phyloP scores from a whole-genome alignment of 768 basidiomycete genomes.

The Mycena rosella region DNA sequence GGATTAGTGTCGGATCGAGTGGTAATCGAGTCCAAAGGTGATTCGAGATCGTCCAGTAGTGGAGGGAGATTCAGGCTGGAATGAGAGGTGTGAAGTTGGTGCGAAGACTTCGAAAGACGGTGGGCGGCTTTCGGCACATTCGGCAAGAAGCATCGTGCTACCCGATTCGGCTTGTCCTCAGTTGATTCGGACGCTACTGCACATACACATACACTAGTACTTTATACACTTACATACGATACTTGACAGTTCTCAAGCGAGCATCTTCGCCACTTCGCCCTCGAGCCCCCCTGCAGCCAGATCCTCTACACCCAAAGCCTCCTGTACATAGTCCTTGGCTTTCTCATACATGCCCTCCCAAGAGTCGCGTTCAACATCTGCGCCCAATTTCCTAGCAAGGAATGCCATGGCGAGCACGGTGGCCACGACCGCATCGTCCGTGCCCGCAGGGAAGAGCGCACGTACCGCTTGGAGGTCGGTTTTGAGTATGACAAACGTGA shows the following conservation, averaged over 20 bases:
- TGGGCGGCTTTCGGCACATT: no score
- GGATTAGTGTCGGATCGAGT: no score
- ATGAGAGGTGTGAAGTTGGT: no score
- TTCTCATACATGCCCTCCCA: constrained; percentile 37
- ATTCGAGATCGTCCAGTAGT: no score
- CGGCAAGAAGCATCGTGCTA: no score
- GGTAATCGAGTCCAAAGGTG: no score
- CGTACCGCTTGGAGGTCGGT: constrained; percentile 1
- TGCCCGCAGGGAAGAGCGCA: constrained; percentile 13
- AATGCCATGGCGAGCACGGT: constrained; percentile 34
- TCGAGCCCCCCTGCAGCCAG: constrained; percentile 3
- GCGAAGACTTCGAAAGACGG: no score
- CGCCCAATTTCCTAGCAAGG: constrained; percentile 19
- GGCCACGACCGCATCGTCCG: constrained; percentile 11
- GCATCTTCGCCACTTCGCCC: constrained; percentile 8
- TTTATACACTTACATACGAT: no score
- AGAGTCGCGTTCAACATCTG: constrained; percentile 20
- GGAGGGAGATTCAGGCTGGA: no score
- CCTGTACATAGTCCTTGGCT: constrained; percentile 26
- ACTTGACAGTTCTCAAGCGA: constrained; percentile 14
- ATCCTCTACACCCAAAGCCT: not conserved
- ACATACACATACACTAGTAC: no score
- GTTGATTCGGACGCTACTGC: no score
- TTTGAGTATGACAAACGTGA: constrained; percentile 9
- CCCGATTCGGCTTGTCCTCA: no score